Evolutionary conservation across 2,329 filamentous ascomycete species (phyloP), one percentile per base, ranked within the genome.

Genomic region (Diaporthe aspalathi): DNA sequence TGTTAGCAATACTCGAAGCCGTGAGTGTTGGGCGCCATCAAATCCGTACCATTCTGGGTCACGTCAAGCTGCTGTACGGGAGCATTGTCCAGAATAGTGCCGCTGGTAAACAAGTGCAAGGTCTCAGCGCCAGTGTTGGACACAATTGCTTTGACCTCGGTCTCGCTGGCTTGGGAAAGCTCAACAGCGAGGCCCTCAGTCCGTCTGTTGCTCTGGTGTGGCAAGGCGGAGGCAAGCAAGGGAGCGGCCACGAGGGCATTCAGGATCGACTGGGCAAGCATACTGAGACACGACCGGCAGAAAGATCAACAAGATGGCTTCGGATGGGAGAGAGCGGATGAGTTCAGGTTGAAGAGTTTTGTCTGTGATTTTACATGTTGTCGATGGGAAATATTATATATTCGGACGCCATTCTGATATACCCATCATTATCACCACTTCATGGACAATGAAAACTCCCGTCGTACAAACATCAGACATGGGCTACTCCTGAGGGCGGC

Each of bases 31-130:
- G 1, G 17, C 9, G 43, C 24, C 5, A 4, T 27, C 12, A 40
- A 24, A n/a, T 32, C 12, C 27, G 38, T 38, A 68, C 67, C 67
- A 40, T 68, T 56, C 35, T 60, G 50, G 53, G 35, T 38, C 14
- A 68, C 53, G 17, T 68, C 67, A 16, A 68, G 52, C 27, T 57
- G 53, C n/a, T 68, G 67, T 5, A 68, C 67, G 1, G 67, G 67
- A 20, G 52, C 67, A 32, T 49, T 60, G 43, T 68, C 67, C 9
- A 68, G 53, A 49, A 68, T 68, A 3, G 67, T 68, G 53, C 67
- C 67, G 38, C 45, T 49, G n/a, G 54, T 68, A 40, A 68, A 68
- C 22, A 68, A 32, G 9, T 47, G 67, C 67, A 68, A 27, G 49
- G 53, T 11, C 52, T 68, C 43, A 16, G 67, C 24, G 17, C 67